Evolutionary conservation across 208 protist species (phyloP).

Genomic region (Trypanosoma scelopori): DNA sequence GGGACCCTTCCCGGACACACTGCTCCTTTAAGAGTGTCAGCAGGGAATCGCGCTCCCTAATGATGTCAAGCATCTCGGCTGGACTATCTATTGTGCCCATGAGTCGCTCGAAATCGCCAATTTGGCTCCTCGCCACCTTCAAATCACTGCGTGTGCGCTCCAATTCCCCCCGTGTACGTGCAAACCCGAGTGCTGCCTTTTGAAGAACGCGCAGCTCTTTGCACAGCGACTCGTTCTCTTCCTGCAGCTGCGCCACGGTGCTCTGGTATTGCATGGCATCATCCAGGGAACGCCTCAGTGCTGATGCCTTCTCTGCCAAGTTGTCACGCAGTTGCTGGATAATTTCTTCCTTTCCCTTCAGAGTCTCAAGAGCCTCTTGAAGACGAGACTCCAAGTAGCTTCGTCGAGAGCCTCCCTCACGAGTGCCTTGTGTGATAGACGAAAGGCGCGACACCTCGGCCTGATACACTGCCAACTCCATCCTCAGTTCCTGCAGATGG

Average conservation of each 20-base stretch:
- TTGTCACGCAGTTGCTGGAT: constrained; percentile 20
- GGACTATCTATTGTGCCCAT: constrained; percentile 24
- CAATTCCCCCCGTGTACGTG: constrained; percentile 40
- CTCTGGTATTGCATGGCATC: constrained; percentile 20
- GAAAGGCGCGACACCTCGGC: constrained; percentile 36
- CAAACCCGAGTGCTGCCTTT: constrained; percentile 16
- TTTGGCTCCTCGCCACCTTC: constrained; percentile 26
- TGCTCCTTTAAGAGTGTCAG: constrained; percentile 51
- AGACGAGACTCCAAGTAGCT: background rate
- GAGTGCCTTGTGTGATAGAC: background rate
- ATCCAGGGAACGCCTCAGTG: constrained; percentile 9
- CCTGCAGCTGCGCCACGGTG: constrained; percentile 12
- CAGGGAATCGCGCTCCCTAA: constrained; percentile 56
- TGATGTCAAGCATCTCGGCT: constrained; percentile 32
- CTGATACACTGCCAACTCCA: constrained; percentile 44
- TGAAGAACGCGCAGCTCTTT: constrained; percentile 17
- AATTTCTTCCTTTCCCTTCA: constrained; percentile 14
- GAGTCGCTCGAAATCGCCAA: constrained; percentile 39
- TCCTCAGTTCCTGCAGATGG: constrained; percentile 37
- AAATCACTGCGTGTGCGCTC: constrained; percentile 33
- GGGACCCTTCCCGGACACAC: constrained; percentile 31
- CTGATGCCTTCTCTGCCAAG: constrained; percentile 12
- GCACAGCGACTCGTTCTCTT: constrained; percentile 19
- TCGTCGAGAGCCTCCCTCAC: background rate
- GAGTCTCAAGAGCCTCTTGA: background rate